A percentile compares a stretch with the other conserved stretches of the same genome.
These are phyloP conservation scores for Zea mays DNA, from an alignment of 176 grass and related monocot species.

Conservation along the genomic window Zm-B73-REFERENCE-NAM-5.0 NC_050100.1:164016501-164017000, in stretches of 20 bases:
- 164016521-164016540: slow-evolving; percentile 90
- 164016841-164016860: background rate
- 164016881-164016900: background rate
- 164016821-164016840: slow-evolving; percentile 28
- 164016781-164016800: slow-evolving; percentile 40
- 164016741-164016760: slow-evolving; percentile 14
- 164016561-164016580: slow-evolving; percentile 67
- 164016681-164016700: slow-evolving; percentile 8
- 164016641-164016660: slow-evolving; percentile 87
- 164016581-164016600: slow-evolving; percentile 82
- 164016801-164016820: slow-evolving; percentile 30
- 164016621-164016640: slow-evolving; percentile 93
- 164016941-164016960: slow-evolving; percentile 24
- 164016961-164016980: slow-evolving; percentile 23
- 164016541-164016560: slow-evolving; percentile 86
- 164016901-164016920: too few relatives aligned
- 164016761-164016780: slow-evolving; percentile 22
- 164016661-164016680: slow-evolving; percentile 10
- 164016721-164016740: slow-evolving; percentile 1
- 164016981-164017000: slow-evolving; percentile 17
- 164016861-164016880: too few relatives aligned
- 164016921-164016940: too few relatives aligned
- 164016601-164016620: slow-evolving; percentile 97
- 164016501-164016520: slow-evolving; percentile 78
- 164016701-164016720: background rate